A percentile compares a stretch with the other conserved stretches of the same genome.
phyloP scores from a whole-genome alignment of 2,329 filamentous ascomycete genomes.

The Lachnellula cervina region DNA sequence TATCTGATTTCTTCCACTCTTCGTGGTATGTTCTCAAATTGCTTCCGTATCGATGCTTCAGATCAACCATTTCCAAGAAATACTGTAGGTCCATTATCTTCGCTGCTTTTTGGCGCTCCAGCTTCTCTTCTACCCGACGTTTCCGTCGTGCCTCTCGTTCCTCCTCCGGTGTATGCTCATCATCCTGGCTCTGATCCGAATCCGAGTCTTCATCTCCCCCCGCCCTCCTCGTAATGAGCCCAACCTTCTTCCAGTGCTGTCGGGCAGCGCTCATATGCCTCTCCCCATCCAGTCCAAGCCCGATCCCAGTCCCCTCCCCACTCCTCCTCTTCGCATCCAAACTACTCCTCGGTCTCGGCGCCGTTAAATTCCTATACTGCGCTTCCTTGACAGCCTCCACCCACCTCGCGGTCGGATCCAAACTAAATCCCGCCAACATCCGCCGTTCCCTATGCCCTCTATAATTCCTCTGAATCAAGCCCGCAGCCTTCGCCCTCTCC shows the following conservation, averaged over 20 bases:
- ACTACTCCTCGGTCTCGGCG: slow-evolving; percentile 34
- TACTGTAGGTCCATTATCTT: slow-evolving; percentile 83
- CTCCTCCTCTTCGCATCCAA: slow-evolving; percentile 6
- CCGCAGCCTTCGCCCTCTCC: slow-evolving; percentile 46
- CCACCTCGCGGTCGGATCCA: slow-evolving; percentile 38
- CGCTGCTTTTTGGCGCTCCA: slow-evolving; percentile 58
- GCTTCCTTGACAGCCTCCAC: slow-evolving; percentile 50
- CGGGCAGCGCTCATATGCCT: slow-evolving; percentile 40
- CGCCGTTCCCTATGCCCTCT: slow-evolving; percentile 70
- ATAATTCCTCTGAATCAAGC: slow-evolving; percentile 65
- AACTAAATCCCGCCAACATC: slow-evolving; percentile 61
- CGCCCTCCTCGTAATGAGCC: slow-evolving; percentile 65
- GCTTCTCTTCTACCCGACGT: slow-evolving; percentile 45
- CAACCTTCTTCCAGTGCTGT: slow-evolving; percentile 71
- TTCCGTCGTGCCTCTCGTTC: slow-evolving; percentile 37
- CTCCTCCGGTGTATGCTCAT: slow-evolving; percentile 29
- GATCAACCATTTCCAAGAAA: slow-evolving; percentile 77
- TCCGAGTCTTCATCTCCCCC: slow-evolving; percentile 56
- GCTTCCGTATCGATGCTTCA: slow-evolving; percentile 81
- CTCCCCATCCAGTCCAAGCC: background rate
- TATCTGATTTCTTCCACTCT: slow-evolving; percentile 73
- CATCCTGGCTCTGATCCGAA: slow-evolving; percentile 16
- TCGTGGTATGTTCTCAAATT: slow-evolving; percentile 78
- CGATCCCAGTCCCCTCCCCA: slow-evolving; percentile 7
- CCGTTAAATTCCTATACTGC: slow-evolving; percentile 47